phyloP scores from a whole-genome alignment of 352 stramenopile genomes.

The Globisporangium parvum region DNA sequence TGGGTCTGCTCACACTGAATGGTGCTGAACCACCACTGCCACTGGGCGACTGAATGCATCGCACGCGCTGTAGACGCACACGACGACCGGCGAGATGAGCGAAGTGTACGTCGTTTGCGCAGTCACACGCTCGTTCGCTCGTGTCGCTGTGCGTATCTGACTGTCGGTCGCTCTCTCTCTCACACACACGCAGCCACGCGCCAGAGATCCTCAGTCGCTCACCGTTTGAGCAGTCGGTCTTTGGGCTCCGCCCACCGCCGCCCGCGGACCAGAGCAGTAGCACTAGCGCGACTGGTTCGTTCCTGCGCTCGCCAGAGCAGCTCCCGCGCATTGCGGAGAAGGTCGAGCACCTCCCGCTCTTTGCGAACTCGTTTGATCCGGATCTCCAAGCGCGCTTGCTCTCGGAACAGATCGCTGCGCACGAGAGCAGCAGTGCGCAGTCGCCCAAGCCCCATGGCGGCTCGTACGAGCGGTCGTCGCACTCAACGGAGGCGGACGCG shows the following conservation, averaged over 20 bases:
- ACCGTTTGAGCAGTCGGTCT: conserved; percentile 44
- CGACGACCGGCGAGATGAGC: conserved; percentile 30
- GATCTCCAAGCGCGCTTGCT: conserved; percentile 51
- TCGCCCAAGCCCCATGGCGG: conserved; percentile 35
- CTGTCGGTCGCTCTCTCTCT: not conserved
- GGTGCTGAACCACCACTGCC: no score
- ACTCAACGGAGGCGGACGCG: conserved; percentile 3
- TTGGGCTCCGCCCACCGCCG: conserved; percentile 9
- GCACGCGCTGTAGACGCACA: not conserved
- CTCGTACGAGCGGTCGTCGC: conserved; percentile 46
- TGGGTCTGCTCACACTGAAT: not conserved
- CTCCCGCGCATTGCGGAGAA: conserved; percentile 69
- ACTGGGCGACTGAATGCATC: not conserved
- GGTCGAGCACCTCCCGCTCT: conserved; percentile 48
- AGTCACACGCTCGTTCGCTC: no score
- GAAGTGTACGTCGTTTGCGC: conserved; percentile 35
- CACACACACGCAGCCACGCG: conserved; percentile 17
- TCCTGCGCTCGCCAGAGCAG: conserved; percentile 34
- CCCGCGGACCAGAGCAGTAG: conserved; percentile 1
- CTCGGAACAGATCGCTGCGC: conserved; percentile 50
- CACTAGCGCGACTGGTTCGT: conserved; percentile 3
- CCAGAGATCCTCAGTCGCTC: conserved; percentile 53
- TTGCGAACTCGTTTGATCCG: conserved; percentile 47
- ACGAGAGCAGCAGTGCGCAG: conserved; percentile 19
- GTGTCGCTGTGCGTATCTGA: no score